Percentiles rank a stretch among this genome's conserved stretches.
Evolutionary conservation across 352 stramenopile genomes (phyloP).

Genomic region (Pythium inflatum): DNA sequence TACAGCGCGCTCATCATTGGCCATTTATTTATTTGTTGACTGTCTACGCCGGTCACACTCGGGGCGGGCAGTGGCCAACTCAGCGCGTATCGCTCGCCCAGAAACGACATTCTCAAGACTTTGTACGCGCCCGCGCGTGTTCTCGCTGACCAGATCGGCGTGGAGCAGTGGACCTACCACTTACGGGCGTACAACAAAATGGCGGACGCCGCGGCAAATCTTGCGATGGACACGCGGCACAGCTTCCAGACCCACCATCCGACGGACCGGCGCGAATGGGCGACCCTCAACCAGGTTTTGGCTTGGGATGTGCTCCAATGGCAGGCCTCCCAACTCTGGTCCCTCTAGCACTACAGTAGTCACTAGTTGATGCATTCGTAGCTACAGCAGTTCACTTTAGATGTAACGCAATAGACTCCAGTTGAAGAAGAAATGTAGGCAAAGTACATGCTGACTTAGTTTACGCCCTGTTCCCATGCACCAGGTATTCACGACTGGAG

Average conservation of each 20-base stretch:
- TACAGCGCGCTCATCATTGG: slow-evolving; percentile 4
- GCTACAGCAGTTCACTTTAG: neutral
- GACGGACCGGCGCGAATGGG: neutral
- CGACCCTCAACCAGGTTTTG: neutral
- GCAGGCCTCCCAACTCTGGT: too few species aligned
- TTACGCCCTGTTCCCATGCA: too few species aligned
- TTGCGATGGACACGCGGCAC: neutral
- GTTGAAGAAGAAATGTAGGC: too few species aligned
- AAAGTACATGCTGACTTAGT: too few species aligned
- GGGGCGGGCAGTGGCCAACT: too few species aligned
- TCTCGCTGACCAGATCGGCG: neutral
- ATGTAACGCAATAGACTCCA: slow-evolving; percentile 1
- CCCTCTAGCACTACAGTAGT: too few species aligned
- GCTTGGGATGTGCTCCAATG: neutral
- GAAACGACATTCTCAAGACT: neutral
- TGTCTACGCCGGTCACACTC: too few species aligned
- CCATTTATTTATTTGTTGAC: too few species aligned
- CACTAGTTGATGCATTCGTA: neutral
- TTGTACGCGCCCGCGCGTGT: neutral
- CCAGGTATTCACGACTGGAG: too few species aligned
- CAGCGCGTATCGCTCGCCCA: neutral
- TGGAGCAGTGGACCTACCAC: neutral
- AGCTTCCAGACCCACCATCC: neutral
- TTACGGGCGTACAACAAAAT: neutral
- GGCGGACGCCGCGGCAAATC: neutral